A percentile compares a stretch with the other conserved stretches of the same genome.
These are phyloP conservation scores for Paramecium sonneborni DNA, from an alignment of 73 alveolate genomes.

Conservation along the genomic window DNA sequence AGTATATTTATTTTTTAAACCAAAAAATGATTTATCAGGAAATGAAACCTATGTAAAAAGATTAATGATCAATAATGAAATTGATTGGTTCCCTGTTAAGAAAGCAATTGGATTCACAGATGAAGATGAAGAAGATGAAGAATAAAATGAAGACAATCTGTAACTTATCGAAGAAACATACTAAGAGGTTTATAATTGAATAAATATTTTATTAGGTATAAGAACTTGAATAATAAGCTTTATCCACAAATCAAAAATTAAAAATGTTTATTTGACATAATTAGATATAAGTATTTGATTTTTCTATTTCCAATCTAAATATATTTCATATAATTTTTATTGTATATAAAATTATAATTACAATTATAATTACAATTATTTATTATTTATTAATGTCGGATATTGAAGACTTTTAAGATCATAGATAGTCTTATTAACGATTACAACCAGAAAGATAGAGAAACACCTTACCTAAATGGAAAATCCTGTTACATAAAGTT, in stretches of 20 bases:
- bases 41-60: conserved; percentile 64
- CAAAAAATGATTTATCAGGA: conserved; percentile 57
- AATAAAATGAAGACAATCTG: conserved; percentile 6
- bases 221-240: background rate
- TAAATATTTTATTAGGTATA: background rate
- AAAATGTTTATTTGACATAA: background rate
- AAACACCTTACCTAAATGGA: background rate
- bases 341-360: no score
- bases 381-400: background rate
- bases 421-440: background rate
- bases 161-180: background rate
- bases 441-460: background rate
- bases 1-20: conserved; percentile 57
- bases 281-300: background rate
- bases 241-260: background rate
- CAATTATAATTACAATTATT: no score
- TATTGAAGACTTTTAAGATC: background rate
- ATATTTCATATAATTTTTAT: background rate
- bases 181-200: background rate
- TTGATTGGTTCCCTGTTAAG: conserved; percentile 52
- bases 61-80: conserved; percentile 15
- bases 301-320: background rate
- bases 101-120: background rate
- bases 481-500: background rate
- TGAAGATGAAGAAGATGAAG: conserved; percentile 51